Evolutionary conservation across 2,329 filamentous ascomycete species (phyloP), one percentile per base, ranked within the genome.

Genomic region (Colletotrichum sp.): DNA sequence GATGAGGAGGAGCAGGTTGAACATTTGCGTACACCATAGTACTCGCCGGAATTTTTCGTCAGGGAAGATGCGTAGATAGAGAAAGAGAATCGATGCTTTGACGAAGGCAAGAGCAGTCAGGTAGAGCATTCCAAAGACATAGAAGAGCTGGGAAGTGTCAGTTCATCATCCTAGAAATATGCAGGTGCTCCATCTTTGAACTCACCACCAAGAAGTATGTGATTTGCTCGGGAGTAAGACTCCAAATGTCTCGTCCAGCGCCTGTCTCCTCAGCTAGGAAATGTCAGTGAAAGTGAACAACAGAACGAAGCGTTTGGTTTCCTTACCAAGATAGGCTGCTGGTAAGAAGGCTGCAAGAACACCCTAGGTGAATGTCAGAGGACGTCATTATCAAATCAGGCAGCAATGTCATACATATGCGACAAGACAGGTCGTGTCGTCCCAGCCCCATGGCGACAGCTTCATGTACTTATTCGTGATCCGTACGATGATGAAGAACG

Each of bases 41-140:
- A 79, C 13, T 61, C 69, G 75, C 13, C 78, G 80, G 26, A 85
- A 81, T 2, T 10, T 68, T 7, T 68, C 75, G 12, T 77, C 77
- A 4, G 83, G 83, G 43, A 85, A 85, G 52, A 86, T 81, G 4
- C 82, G 81, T 6, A 82, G 79, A 74, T 85, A 86, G 69, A 86
- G 81, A 56, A 83, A 79, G 5, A 86, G 78, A 38, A 86, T 80
- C 7, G 84, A 81, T 16, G 84, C 74, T 73, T 85, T 85, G 21
- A 82, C 80, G 34, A 85, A 71, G 12, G 79, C 79, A 43, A 86
- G 30, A 52, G 81, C 83, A 4, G 56, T 79, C n/a, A 83, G 61
- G 61, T 85, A 85, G 73, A 84, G 72, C 52, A 79, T 79, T 79
- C 85, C 82, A 71, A 80, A 77, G 4, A 81, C 72, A 75, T 85